Evolutionary conservation across 176 grass and related monocot species (phyloP).

Genomic region (Leersia perrieri): DNA sequence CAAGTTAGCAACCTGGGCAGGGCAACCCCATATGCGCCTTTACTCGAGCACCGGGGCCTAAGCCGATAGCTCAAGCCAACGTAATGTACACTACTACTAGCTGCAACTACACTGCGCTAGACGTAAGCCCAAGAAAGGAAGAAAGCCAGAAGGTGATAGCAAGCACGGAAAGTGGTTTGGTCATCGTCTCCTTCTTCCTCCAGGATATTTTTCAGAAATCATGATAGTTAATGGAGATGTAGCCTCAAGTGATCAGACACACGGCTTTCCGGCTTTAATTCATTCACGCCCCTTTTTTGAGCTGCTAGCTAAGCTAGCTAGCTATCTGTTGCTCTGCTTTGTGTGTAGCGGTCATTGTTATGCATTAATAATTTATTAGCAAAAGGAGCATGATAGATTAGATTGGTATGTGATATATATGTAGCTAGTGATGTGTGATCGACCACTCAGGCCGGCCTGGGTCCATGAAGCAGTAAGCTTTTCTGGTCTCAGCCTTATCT

Average conservation of each 20-base stretch:
- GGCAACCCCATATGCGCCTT: neutral
- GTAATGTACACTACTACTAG: neutral
- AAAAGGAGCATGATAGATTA: neutral
- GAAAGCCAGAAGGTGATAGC: neutral
- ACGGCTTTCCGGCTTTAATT: neutral
- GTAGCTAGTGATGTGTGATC: constrained; percentile 25
- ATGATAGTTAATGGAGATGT: neutral
- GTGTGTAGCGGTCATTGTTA: constrained; percentile 18
- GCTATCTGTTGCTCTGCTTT: neutral
- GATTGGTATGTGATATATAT: neutral
- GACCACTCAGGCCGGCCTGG: constrained; percentile 18
- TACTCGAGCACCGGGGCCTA: neutral
- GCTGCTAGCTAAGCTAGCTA: neutral
- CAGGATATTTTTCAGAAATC: constrained; percentile 18
- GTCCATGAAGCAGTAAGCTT: neutral
- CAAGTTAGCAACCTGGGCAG: neutral
- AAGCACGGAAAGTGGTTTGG: constrained; percentile 1
- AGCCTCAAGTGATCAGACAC: constrained; percentile 8
- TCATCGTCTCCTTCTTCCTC: neutral
- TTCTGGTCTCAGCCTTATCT: constrained; percentile 28
- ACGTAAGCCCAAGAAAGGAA: neutral
- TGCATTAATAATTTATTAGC: neutral
- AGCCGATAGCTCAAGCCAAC: neutral
- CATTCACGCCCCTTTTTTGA: neutral
- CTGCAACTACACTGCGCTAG: neutral